A percentile compares a stretch with the other conserved stretches of the same genome.
These are phyloP conservation scores for Thozetella sp. DNA, from an alignment of 495 filamentous ascomycete genomes.

Conservation along the genomic window DNA sequence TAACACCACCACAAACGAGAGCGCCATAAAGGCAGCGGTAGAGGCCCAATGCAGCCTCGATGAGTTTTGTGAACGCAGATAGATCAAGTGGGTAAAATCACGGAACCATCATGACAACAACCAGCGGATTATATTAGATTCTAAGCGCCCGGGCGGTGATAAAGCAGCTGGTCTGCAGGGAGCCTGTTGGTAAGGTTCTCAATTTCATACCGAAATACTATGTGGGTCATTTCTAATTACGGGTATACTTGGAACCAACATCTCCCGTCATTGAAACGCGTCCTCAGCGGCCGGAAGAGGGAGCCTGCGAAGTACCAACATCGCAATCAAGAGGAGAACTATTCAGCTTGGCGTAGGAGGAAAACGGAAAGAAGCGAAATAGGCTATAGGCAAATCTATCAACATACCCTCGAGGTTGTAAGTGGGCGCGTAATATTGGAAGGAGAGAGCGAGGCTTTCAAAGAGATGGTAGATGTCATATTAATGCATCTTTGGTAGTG, in stretches of 20 bases:
- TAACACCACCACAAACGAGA: not conserved
- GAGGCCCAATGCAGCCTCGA: not conserved
- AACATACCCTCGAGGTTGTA: not conserved
- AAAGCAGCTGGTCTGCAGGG: not conserved
- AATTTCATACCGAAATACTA: no score
- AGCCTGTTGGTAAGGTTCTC: not conserved
- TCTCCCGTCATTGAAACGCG: not conserved
- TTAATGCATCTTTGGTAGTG: not conserved
- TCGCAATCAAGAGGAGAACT: not conserved
- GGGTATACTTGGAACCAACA: not conserved
- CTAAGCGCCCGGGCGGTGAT: not conserved
- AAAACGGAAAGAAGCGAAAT: not conserved
- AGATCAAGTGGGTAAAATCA: not conserved
- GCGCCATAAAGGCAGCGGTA: not conserved
- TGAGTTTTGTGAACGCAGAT: not conserved
- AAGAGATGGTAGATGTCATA: not conserved
- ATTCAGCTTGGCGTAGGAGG: not conserved
- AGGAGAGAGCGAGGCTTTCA: not conserved
- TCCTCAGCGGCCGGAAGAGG: not conserved
- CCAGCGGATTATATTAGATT: not conserved
- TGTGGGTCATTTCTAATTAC: not conserved
- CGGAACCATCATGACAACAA: not conserved
- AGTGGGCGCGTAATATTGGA: not conserved
- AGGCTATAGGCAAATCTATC: not conserved
- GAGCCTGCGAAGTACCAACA: not conserved